Percentiles rank a stretch among this genome's conserved stretches.
Evolutionary conservation across 345 rosid genomes (phyloP).

Genomic region (Acer yangbiense): DNA sequence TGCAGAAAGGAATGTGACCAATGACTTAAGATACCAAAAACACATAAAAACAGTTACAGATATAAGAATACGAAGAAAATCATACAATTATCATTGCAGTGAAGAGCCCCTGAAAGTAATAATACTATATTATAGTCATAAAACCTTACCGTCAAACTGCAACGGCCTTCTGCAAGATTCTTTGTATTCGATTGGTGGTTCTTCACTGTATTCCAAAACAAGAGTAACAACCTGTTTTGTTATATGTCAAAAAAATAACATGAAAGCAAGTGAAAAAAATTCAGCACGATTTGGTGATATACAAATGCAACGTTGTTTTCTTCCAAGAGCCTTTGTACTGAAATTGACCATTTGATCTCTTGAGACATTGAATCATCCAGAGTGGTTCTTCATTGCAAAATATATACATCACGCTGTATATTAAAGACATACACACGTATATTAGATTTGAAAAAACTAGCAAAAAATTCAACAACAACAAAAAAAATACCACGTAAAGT

Average conservation of each 20-base stretch:
- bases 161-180: slow-evolving; percentile 40
- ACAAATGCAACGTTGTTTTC: slow-evolving; percentile 69
- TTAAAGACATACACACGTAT: not conserved
- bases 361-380: slow-evolving; percentile 83
- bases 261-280: not conserved
- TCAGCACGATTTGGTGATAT: slow-evolving; percentile 24
- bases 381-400: slow-evolving; percentile 89
- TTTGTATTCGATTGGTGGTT: slow-evolving; percentile 43
- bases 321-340: slow-evolving; percentile 88
- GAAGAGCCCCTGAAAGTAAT: slow-evolving; percentile 2
- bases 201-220: slow-evolving; percentile 52
- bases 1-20: slow-evolving; percentile 31
- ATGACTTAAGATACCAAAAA: slow-evolving; percentile 12
- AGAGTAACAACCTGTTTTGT: not conserved
- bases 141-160: slow-evolving; percentile 66
- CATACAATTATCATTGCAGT: not conserved
- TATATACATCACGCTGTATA: slow-evolving; percentile 77
- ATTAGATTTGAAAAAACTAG: not conserved
- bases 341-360: slow-evolving; percentile 49
- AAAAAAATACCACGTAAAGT: not conserved
- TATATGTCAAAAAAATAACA: not conserved
- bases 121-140: slow-evolving; percentile 7
- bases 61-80: not conserved
- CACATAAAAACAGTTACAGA: not conserved
- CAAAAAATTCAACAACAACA: not conserved